These are phyloP conservation scores for Priceomyces carsonii DNA, from an alignment of 805 yeast genomes.

Conservation along the genomic window DNA sequence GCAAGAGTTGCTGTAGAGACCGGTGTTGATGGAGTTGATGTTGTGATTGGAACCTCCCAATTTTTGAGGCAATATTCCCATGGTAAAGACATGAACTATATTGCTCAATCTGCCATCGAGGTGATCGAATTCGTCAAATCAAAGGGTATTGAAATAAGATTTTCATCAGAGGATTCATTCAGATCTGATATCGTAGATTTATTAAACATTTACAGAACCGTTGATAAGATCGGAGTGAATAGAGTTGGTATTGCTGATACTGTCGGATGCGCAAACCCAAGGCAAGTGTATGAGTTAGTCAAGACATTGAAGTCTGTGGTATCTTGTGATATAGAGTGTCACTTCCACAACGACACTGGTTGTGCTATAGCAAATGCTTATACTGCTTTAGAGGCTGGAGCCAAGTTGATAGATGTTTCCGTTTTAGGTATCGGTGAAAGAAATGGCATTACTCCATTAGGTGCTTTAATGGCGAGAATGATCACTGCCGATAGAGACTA, in stretches of 20 bases:
- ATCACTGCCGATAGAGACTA: conserved; percentile 61
- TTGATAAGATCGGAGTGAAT: conserved; percentile 60
- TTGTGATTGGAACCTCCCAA: conserved; percentile 60
- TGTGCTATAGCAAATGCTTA: conserved; percentile 66
- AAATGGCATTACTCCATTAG: conserved; percentile 62
- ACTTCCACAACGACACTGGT: conserved; percentile 65
- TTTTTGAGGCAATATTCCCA: conserved; percentile 57
- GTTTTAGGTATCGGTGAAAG: conserved; percentile 65
- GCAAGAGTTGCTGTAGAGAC: conserved; percentile 62
- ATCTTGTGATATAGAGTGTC: conserved; percentile 60
- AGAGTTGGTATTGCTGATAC: conserved; percentile 67
- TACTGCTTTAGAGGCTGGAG: conserved; percentile 64
- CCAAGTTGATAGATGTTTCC: conserved; percentile 57
- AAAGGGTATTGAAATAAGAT: conserved; percentile 59
- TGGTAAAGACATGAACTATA: conserved; percentile 62
- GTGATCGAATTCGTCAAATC: conserved; percentile 62
- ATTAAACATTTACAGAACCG: conserved; percentile 59
- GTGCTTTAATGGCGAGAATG: conserved; percentile 66
- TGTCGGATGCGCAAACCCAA: conserved; percentile 64
- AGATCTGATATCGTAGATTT: conserved; percentile 62
- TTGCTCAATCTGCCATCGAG: conserved; percentile 56
- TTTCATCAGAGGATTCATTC: conserved; percentile 60
- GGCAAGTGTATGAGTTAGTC: conserved; percentile 62
- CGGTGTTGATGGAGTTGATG: conserved; percentile 64
- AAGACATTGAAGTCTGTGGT: conserved; percentile 59